Evolutionary conservation across 257 asterid genomes (phyloP).

Genomic region (Paraleonurus japonicus): DNA sequence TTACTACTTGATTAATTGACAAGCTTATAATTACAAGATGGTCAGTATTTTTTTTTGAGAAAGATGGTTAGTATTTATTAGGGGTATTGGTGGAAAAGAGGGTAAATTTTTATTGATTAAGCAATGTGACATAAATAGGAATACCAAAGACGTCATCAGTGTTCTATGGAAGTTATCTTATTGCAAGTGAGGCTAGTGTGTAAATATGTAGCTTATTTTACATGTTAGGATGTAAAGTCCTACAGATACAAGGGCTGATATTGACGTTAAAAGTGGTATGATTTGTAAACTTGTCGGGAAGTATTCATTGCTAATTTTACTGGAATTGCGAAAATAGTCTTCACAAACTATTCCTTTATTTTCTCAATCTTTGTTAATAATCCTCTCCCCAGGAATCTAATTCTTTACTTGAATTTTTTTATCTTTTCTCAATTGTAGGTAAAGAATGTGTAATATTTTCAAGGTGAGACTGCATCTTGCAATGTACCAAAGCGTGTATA

Average conservation of each 20-base stretch:
- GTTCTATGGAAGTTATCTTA: not conserved
- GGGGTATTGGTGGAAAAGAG: too few species aligned
- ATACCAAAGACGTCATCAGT: not conserved
- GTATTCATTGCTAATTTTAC: not conserved
- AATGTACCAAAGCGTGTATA: slow-evolving; percentile 15
- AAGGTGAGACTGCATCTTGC: slow-evolving; percentile 12
- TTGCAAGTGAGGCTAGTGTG: not conserved
- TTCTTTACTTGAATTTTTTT: slow-evolving; percentile 1
- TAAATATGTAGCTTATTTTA: not conserved
- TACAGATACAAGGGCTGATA: not conserved
- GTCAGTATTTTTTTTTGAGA: too few species aligned
- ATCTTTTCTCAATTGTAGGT: slow-evolving; percentile 34
- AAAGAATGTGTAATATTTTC: slow-evolving; percentile 25
- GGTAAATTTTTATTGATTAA: not conserved
- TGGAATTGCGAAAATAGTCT: not conserved
- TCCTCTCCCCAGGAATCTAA: not conserved
- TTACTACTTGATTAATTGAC: too few species aligned
- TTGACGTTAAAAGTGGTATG: not conserved
- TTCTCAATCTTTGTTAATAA: not conserved
- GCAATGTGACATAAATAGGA: not conserved
- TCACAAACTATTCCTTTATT: not conserved
- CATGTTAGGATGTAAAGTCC: not conserved
- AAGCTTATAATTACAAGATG: too few species aligned
- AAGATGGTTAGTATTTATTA: too few species aligned
- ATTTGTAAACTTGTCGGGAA: not conserved